phyloP scores from a whole-genome alignment of 106 monocot genomes.

The Triglochin maritima region DNA sequence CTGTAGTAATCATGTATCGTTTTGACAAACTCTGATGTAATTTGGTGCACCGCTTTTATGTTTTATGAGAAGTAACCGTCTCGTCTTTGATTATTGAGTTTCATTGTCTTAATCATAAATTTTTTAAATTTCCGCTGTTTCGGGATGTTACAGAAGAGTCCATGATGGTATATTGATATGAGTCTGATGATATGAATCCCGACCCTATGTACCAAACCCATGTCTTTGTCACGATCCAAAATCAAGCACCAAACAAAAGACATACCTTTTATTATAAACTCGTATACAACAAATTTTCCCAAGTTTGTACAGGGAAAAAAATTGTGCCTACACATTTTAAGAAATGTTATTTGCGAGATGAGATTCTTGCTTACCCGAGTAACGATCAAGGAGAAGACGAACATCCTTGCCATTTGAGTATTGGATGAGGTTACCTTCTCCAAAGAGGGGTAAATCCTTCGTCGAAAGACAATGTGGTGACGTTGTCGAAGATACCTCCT shows the following conservation, averaged over 20 bases:
- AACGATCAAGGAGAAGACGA: constrained; percentile 46
- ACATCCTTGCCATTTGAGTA: constrained; percentile 34
- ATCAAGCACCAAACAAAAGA: too few species aligned
- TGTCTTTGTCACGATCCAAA: background rate
- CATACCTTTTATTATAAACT: too few species aligned
- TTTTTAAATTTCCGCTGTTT: too few species aligned
- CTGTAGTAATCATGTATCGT: too few species aligned
- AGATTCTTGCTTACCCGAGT: constrained; percentile 24
- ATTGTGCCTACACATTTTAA: background rate
- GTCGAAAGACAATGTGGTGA: constrained; percentile 35
- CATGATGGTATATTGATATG: constrained; percentile 36
- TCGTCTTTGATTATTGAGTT: too few species aligned
- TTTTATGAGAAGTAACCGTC: too few species aligned
- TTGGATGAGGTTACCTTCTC: constrained; percentile 44
- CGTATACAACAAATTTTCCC: background rate
- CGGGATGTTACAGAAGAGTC: too few species aligned
- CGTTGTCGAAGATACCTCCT: constrained; percentile 6
- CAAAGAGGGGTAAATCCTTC: constrained; percentile 51
- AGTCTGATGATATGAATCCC: constrained; percentile 50
- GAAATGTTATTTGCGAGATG: background rate
- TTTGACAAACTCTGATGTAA: too few species aligned
- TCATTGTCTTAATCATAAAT: too few species aligned
- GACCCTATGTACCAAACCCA: constrained; percentile 20
- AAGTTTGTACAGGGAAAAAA: background rate
- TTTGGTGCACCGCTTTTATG: too few species aligned